A percentile compares a stretch with the other conserved stretches of the same genome.
Evolutionary conservation across 2,329 filamentous ascomycete species (phyloP).

Genomic region (Ceratocystis eucalypticola): DNA sequence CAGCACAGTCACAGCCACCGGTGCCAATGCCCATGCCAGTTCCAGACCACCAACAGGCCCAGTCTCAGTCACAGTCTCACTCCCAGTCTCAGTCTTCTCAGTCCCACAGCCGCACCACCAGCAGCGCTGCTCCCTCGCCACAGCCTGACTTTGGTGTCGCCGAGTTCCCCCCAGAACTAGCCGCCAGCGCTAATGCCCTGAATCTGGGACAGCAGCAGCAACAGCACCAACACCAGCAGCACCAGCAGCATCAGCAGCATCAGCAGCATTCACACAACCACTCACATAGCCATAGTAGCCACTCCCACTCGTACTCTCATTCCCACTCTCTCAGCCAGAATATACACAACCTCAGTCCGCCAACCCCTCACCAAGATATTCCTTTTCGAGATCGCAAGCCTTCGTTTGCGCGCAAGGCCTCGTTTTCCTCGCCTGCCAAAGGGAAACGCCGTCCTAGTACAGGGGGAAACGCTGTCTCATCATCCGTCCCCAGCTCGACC

Average conservation of each 20-base stretch:
- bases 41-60: neutral
- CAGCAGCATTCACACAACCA: neutral
- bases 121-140: slow-evolving; percentile 16
- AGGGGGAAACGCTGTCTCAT: slow-evolving; percentile 30
- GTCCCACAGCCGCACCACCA: slow-evolving; percentile 19
- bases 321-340: neutral
- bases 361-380: slow-evolving; percentile 3
- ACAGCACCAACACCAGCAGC: neutral
- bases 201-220: slow-evolving; percentile 10
- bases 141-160: slow-evolving; percentile 16
- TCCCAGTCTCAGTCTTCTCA: slow-evolving; percentile 13
- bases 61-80: slow-evolving; percentile 9
- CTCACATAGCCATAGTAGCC: neutral
- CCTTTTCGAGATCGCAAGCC: slow-evolving; percentile 36
- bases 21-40: neutral
- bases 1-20: neutral
- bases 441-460: slow-evolving; percentile 31
- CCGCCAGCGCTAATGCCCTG: slow-evolving; percentile 15
- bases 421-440: slow-evolving; percentile 31
- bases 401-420: slow-evolving; percentile 37
- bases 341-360: neutral
- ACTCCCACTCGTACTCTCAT: neutral
- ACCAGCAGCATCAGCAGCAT: neutral
- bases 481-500: too few species aligned
- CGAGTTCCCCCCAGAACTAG: slow-evolving; percentile 18